Evolutionary conservation across 2,329 filamentous ascomycete species (phyloP), one percentile per base, ranked within the genome.

Genomic region (Trichoderma harzianum): DNA sequence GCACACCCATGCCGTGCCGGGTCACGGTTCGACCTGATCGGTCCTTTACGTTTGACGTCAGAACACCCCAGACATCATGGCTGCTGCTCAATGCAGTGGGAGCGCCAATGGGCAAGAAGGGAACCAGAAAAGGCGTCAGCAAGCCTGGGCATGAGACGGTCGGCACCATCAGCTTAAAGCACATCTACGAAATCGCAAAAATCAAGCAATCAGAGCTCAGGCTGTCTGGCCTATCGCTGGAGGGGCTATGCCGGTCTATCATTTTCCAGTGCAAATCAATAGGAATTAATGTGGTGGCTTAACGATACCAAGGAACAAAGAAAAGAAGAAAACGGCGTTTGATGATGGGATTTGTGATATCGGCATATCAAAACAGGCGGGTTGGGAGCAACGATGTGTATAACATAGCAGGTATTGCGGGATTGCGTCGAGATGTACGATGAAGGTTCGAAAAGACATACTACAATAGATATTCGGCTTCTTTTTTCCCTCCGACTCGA

Each of bases 151-250:
- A 91, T 73, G 93, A 97, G 76, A 89, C 85, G 8, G 89, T 97
- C n/a, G 96, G 95, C 72, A 92, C 89, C 4, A 88, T 99, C 70
- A 96, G 92, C 78, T 84, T 99, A 78, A 99, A 99, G 86, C 96
- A 99, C 83, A 86, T 99, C 26, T 98, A 94, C 83, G 95, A 98
- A 84, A 98, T 99, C 82, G 96, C 96, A 75, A 95, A 93, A 86
- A 97, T 99, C 79, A 99, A 99, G 88, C 92, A 93, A 76, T 85
- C 87, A 68, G 93, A 96, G 82, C 84, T 91, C 73, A 87, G 93
- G 72, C 82, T 95, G 74, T 93, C 92, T 2, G 93, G 92, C 2
- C 80, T 93, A 77, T 87, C 88, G 62, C 82, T 95, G 68, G 86
- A 94, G 80, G 91, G 91, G 1, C 78, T 95, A 32, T 94, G 92